Evolutionary conservation across 768 basidiomycete species (phyloP).

Genomic region (Tulasnella sp.): DNA sequence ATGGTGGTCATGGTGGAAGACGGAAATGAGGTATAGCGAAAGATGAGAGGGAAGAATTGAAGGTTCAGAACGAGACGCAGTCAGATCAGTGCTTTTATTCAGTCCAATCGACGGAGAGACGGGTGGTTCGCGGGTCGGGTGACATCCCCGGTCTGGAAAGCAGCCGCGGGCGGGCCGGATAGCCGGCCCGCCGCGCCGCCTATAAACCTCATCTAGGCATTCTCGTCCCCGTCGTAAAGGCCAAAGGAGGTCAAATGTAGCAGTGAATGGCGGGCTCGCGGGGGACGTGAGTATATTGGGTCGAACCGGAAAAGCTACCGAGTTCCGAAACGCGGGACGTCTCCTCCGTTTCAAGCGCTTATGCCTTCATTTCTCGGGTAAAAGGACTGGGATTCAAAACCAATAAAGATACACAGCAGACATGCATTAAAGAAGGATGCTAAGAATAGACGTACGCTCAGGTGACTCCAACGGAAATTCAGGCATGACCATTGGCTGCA

Average conservation of each 20-base stretch:
- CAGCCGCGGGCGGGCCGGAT: background rate
- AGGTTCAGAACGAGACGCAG: background rate
- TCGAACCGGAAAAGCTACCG: background rate
- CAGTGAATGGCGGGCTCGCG: background rate
- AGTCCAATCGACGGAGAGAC: background rate
- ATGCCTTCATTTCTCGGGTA: background rate
- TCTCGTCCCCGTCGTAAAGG: background rate
- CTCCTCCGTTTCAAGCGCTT: background rate
- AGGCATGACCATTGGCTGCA: background rate
- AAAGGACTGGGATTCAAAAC: background rate
- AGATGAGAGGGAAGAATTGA: background rate
- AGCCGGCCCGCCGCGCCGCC: background rate
- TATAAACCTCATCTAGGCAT: background rate
- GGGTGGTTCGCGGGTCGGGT: background rate
- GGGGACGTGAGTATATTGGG: background rate
- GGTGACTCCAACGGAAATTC: background rate
- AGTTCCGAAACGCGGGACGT: background rate
- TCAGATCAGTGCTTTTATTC: background rate
- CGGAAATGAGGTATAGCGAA: background rate
- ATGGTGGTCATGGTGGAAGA: conserved; percentile 30
- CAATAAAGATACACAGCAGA: background rate
- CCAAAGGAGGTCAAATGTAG: background rate
- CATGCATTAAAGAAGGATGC: background rate
- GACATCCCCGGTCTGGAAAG: background rate
- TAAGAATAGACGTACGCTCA: background rate